Base-by-base conservation (phyloP, 768 basidiomycete genomes). In the Hypsizygus marmoreus region DNA sequence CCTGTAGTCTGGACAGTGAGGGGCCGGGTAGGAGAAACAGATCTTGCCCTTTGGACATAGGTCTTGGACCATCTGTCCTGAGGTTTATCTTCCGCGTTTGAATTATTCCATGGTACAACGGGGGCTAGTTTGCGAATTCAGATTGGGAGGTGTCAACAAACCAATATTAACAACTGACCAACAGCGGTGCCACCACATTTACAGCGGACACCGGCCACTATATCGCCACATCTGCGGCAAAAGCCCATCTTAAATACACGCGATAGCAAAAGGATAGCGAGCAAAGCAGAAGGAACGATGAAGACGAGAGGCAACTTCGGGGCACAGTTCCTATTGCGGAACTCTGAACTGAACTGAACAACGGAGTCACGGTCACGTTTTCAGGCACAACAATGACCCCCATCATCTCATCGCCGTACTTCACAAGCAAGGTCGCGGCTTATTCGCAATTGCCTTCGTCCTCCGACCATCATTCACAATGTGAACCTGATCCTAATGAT, bases 201-300 rank as follows among this genome's bases (percentile, higher is more conserved):
- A 66, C 88, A 91, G 41, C 85, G 85, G 32, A 70, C 65, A 38
- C 81, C 80, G 26, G 73, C 60, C 24, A 91, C 88, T 47, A 93
- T 90, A 51, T 91, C 86, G 46, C 90, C 91, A 59, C 90, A 93
- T 61, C 88, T 75, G 48, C 87, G 78, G 70, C 91, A 93, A 59
- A 92, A 92, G 17, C 86, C 86, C 90, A 92, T 92, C 17, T 40
- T 28, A 45, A 49, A 32, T 38, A 42, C 10, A 35, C 40, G 26
- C 45, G 35, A 38, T 35, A 49, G 25, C 14, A 30, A 43, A 42
- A 41, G 10, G 31, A 52, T 26, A 48, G 35, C 35, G 45, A 45
- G 14, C 39, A 53, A 17, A 54, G 28, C 39, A 30, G 23, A 39
- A 25, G 23, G 25, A 40, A 22, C 9, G 19, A 35, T 17, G 16